Percentiles rank a stretch among this genome's conserved stretches.
phyloP scores from a whole-genome alignment of 2,329 filamentous ascomycete species.

The Capronia americana region DNA sequence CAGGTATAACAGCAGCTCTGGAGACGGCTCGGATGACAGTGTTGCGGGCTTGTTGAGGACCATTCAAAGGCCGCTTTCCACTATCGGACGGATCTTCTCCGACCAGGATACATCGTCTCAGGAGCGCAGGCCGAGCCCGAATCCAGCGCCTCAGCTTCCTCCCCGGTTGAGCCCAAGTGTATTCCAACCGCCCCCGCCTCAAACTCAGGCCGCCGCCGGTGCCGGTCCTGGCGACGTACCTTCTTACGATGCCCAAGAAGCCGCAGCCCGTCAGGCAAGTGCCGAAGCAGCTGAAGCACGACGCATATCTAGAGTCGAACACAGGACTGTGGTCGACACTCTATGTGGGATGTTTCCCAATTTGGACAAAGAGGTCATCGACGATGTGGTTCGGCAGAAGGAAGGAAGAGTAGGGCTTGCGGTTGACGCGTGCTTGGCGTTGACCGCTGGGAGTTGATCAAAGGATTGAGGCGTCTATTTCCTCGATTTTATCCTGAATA shows the following conservation, averaged over 20 bases:
- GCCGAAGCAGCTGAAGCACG: slow-evolving; percentile 88
- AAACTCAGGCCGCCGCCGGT: slow-evolving; percentile 42
- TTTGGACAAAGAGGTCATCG: slow-evolving; percentile 90
- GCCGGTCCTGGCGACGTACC: neutral
- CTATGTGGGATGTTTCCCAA: slow-evolving; percentile 96
- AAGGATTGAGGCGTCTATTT: neutral
- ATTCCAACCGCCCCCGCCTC: slow-evolving; percentile 53
- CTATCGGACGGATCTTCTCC: slow-evolving; percentile 93
- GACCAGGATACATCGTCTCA: slow-evolving; percentile 59
- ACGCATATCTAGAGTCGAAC: slow-evolving; percentile 80
- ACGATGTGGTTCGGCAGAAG: slow-evolving; percentile 95
- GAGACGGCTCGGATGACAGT: slow-evolving; percentile 72
- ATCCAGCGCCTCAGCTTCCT: slow-evolving; percentile 42
- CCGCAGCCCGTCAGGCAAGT: slow-evolving; percentile 86
- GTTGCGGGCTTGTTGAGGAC: slow-evolving; percentile 85
- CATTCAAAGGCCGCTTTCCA: slow-evolving; percentile 87
- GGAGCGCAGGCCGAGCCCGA: slow-evolving; percentile 41
- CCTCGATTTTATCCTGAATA: neutral
- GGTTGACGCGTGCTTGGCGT: slow-evolving; percentile 82
- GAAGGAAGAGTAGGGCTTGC: slow-evolving; percentile 86
- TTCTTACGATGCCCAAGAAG: slow-evolving; percentile 74
- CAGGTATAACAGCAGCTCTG: slow-evolving; percentile 51
- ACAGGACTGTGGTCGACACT: slow-evolving; percentile 90
- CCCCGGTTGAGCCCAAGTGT: slow-evolving; percentile 58
- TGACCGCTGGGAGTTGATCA: slow-evolving; percentile 55